These are phyloP conservation scores for Corynascus novoguineensis DNA, from an alignment of 495 filamentous ascomycete genomes.

Conservation along the genomic window DNA sequence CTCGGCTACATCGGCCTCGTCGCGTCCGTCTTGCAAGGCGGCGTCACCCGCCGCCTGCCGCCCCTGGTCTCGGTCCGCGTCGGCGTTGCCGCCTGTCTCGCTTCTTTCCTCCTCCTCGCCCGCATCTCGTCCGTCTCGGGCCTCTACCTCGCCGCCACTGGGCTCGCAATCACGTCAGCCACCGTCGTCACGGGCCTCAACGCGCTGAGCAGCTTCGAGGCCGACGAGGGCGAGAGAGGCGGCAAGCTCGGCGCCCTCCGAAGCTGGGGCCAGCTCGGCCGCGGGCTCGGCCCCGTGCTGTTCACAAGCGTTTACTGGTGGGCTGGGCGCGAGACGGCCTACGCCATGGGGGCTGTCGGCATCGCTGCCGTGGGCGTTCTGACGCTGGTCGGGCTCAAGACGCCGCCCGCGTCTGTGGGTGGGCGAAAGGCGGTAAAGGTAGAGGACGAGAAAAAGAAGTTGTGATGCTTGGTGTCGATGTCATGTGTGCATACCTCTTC, in stretches of 20 bases:
- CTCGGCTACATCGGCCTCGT: constrained; percentile 89
- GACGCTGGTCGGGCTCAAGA: constrained; percentile 64
- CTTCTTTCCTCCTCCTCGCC: constrained; percentile 77
- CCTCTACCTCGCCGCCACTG: constrained; percentile 73
- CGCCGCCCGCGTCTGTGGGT: constrained; percentile 39
- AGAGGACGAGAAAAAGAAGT: constrained; percentile 34
- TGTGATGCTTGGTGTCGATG: constrained; percentile 10
- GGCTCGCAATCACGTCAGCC: constrained; percentile 81
- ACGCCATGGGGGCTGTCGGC: constrained; percentile 68
- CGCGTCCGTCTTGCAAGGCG: constrained; percentile 84
- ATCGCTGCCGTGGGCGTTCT: constrained; percentile 67
- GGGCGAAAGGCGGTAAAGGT: constrained; percentile 14
- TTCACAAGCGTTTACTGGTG: constrained; percentile 99
- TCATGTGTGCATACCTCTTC: no score
- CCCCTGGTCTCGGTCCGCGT: constrained; percentile 72
- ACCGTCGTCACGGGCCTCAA: constrained; percentile 94
- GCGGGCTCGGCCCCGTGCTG: constrained; percentile 77
- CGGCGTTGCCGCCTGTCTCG: constrained; percentile 69
- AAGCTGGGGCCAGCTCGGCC: constrained; percentile 77
- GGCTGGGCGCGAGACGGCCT: constrained; percentile 84
- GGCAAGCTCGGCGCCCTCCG: constrained; percentile 78
- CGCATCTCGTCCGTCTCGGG: constrained; percentile 55
- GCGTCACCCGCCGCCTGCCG: constrained; percentile 71
- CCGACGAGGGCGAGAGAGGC: constrained; percentile 71
- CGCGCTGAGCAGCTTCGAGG: constrained; percentile 84